A percentile compares a stretch with the other conserved stretches of the same genome.
These are phyloP conservation scores for Aspergillus uvarum DNA, from an alignment of 2,329 filamentous ascomycete genomes.

Conservation along the genomic window DNA sequence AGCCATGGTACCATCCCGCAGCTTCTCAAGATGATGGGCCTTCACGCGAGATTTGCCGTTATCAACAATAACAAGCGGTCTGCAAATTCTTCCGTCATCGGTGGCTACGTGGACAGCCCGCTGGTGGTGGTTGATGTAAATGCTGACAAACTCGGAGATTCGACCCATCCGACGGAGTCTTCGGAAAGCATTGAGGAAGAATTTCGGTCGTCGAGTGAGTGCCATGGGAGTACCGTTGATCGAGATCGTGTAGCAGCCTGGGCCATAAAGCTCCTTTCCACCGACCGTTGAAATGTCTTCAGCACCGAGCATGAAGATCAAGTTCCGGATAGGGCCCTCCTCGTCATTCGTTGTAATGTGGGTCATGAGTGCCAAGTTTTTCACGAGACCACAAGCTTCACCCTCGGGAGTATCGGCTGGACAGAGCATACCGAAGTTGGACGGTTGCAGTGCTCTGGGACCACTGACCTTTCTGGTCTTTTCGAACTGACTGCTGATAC, in stretches of 20 bases:
- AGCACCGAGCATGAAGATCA: conserved; percentile 82
- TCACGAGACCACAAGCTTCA: conserved; percentile 95
- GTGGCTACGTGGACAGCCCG: conserved; percentile 92
- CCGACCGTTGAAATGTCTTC: conserved; percentile 77
- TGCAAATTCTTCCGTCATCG: conserved; percentile 93
- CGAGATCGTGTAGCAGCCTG: conserved; percentile 84
- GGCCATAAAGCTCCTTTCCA: conserved; percentile 81
- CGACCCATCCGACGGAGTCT: conserved; percentile 83
- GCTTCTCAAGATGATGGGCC: conserved; percentile 71
- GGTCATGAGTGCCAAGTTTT: conserved; percentile 97
- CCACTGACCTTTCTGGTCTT: conserved; percentile 97
- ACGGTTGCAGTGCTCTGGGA: conserved; percentile 91
- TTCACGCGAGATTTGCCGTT: conserved; percentile 80
- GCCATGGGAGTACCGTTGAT: conserved; percentile 95
- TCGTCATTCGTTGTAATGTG: conserved; percentile 98
- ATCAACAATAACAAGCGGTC: conserved; percentile 93
- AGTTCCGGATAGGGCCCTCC: conserved; percentile 81
- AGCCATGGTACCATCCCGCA: conserved; percentile 78
- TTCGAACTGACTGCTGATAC: conserved; percentile 97
- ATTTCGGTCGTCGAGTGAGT: conserved; percentile 79
- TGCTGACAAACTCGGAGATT: conserved; percentile 94
- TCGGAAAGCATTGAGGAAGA: conserved; percentile 81
- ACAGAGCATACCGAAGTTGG: conserved; percentile 97
- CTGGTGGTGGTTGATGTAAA: conserved; percentile 92
- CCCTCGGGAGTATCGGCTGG: conserved; percentile 97